Conservation (phyloP, 148 eudicot genomes). For the Rheum nobile region DNA sequence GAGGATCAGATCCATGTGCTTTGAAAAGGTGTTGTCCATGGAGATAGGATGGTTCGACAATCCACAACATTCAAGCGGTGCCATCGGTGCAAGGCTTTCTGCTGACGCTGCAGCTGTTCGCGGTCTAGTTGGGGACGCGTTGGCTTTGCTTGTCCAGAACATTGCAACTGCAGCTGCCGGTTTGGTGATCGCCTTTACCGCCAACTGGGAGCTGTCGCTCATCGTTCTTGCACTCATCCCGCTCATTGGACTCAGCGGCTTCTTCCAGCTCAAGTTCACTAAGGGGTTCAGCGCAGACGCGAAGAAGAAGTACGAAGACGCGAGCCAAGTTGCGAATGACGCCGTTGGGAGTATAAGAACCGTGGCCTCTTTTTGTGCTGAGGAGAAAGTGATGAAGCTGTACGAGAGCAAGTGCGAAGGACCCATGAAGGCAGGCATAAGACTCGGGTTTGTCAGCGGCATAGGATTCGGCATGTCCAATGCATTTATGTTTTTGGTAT, state of each 20-base stretch:
- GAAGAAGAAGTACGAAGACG: slow-evolving; percentile 21
- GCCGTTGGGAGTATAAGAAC: slow-evolving; percentile 11
- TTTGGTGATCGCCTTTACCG: slow-evolving; percentile 44
- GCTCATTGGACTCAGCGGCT: slow-evolving; percentile 49
- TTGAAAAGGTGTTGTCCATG: slow-evolving; percentile 56
- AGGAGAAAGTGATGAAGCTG: slow-evolving; percentile 8
- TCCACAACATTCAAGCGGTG: slow-evolving; percentile 57
- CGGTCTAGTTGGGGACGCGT: slow-evolving; percentile 61
- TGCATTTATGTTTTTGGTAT: background rate
- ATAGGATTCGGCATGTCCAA: slow-evolving; percentile 1
- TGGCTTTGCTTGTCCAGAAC: slow-evolving; percentile 57
- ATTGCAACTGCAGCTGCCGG: slow-evolving; percentile 38
- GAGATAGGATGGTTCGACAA: slow-evolving; percentile 83
- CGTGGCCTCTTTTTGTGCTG: slow-evolving; percentile 6
- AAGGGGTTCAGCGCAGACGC: slow-evolving; percentile 72
- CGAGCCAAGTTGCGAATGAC: slow-evolving; percentile 59
- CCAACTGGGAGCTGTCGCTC: slow-evolving; percentile 64
- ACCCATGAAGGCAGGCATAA: background rate
- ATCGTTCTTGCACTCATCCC: slow-evolving; percentile 56
- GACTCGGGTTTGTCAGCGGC: background rate
- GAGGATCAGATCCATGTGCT: slow-evolving; percentile 43
- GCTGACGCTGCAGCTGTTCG: slow-evolving; percentile 57
- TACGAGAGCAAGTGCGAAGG: slow-evolving; percentile 6
- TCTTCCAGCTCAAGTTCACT: slow-evolving; percentile 39
- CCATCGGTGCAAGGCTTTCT: slow-evolving; percentile 62